Evolutionary conservation across 1,139 yeast genomes (phyloP).

Genomic region (Zhuliangozyma parablackwelliae): DNA sequence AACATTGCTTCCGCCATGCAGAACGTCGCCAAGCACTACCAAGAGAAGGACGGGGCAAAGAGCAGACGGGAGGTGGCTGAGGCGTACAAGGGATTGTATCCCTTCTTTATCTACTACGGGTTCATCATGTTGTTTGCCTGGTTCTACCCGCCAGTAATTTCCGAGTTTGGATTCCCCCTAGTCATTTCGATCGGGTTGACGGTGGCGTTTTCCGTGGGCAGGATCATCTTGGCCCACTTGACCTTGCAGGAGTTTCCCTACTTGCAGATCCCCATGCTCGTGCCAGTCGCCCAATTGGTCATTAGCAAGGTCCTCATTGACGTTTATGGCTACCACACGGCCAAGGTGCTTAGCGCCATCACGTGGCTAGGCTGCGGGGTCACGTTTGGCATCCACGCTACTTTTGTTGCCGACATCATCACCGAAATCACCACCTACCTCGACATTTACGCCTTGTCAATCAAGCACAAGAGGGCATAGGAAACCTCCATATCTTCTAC

Average conservation of each 20-base stretch:
- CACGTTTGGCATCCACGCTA: conserved; percentile 69
- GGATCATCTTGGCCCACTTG: conserved; percentile 84
- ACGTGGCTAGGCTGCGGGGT: conserved; percentile 76
- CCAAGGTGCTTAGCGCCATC: conserved; percentile 40
- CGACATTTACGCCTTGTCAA: conserved; percentile 81
- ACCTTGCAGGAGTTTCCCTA: conserved; percentile 76
- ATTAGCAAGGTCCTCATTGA: conserved; percentile 35
- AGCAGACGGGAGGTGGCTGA: conserved; percentile 24
- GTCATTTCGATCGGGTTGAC: conserved; percentile 68
- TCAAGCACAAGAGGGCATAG: conserved; percentile 68
- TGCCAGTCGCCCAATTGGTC: conserved; percentile 57
- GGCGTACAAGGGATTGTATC: conserved; percentile 63
- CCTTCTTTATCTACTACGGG: conserved; percentile 64
- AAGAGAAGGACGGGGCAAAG: conserved; percentile 18
- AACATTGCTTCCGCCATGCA: conserved; percentile 69
- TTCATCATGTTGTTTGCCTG: conserved; percentile 46
- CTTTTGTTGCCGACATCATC: conserved; percentile 79
- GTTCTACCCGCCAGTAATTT: conserved; percentile 48
- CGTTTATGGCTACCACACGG: conserved; percentile 35
- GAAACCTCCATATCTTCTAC: not conserved
- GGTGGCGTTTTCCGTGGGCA: conserved; percentile 81
- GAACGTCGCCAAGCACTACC: conserved; percentile 60
- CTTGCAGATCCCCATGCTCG: conserved; percentile 62
- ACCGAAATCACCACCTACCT: conserved; percentile 76
- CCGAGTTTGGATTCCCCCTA: conserved; percentile 52